Evolutionary conservation across 345 rosid genomes (phyloP).

Genomic region (Gossypium turneri): DNA sequence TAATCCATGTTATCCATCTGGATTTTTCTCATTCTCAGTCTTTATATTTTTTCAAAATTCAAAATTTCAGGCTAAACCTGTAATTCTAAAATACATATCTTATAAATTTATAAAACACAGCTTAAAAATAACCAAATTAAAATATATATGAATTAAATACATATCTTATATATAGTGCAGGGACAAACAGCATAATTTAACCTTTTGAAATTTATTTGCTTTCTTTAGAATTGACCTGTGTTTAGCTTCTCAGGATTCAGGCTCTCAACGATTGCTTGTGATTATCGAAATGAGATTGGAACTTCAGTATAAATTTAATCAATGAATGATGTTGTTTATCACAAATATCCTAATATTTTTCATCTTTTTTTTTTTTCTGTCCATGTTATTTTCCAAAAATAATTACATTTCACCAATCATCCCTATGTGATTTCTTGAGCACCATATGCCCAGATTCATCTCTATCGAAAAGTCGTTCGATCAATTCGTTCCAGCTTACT

Average conservation of each 20-base stretch:
- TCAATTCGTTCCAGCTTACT: constrained; percentile 72
- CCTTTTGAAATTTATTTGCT: no score
- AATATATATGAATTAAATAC: no score
- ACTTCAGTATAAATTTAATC: constrained; percentile 21
- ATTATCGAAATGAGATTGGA: background rate
- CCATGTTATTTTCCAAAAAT: background rate
- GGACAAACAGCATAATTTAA: no score
- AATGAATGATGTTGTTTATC: constrained; percentile 12
- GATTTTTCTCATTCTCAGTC: no score
- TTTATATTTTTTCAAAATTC: no score
- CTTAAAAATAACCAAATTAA: no score
- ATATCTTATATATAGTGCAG: no score
- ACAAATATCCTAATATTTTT: background rate
- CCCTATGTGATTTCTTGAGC: constrained; percentile 41
- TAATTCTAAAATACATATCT: no score
- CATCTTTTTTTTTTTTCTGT: no score
- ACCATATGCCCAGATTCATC: constrained; percentile 59
- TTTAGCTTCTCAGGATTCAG: background rate
- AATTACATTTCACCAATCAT: constrained; percentile 12
- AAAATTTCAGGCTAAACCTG: no score
- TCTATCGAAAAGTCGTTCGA: constrained; percentile 61
- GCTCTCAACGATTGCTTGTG: background rate
- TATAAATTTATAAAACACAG: no score
- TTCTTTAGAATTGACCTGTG: background rate
- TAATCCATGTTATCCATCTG: no score